These are phyloP conservation scores for Acer campestre DNA, from an alignment of 345 rosid genomes.

Conservation along the genomic window DNA sequence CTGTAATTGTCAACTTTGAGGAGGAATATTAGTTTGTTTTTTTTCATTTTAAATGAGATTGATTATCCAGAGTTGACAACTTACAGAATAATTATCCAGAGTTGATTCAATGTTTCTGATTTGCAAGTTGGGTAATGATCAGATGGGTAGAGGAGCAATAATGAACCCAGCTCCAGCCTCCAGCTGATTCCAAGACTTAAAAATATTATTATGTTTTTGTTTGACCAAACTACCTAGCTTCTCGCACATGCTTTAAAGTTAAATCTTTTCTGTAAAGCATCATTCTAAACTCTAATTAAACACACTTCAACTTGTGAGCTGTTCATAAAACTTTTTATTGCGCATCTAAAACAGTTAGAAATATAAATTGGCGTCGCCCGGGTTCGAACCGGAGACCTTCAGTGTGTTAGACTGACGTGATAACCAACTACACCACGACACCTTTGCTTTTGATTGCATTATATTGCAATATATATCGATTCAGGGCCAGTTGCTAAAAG, in stretches of 20 bases:
- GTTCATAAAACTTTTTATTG: neutral
- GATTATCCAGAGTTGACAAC: neutral
- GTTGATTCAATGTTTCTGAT: conserved; percentile 23
- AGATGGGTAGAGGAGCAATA: conserved; percentile 29
- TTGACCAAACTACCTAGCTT: conserved; percentile 23
- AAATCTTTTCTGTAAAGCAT: no score
- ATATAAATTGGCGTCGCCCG: conserved; percentile 63
- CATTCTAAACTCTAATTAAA: no score
- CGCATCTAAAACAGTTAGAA: no score
- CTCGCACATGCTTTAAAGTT: no score
- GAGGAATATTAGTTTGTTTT: neutral
- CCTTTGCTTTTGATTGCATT: conserved; percentile 8
- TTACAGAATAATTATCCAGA: neutral
- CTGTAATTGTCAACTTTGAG: neutral
- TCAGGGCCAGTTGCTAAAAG: neutral
- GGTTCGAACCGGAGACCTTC: conserved; percentile 94
- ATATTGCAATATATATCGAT: no score
- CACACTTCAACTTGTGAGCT: neutral
- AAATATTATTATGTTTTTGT: conserved; percentile 21
- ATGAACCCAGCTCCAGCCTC: conserved; percentile 5
- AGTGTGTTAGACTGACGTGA: conserved; percentile 97
- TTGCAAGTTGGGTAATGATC: conserved; percentile 22
- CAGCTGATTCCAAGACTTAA: conserved; percentile 29
- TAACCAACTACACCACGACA: conserved; percentile 99
- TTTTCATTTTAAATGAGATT: neutral